Evolutionary conservation across 2,329 filamentous ascomycete species (phyloP), one percentile per base, ranked within the genome.

Genomic region (Stachybotrys chartarum): DNA sequence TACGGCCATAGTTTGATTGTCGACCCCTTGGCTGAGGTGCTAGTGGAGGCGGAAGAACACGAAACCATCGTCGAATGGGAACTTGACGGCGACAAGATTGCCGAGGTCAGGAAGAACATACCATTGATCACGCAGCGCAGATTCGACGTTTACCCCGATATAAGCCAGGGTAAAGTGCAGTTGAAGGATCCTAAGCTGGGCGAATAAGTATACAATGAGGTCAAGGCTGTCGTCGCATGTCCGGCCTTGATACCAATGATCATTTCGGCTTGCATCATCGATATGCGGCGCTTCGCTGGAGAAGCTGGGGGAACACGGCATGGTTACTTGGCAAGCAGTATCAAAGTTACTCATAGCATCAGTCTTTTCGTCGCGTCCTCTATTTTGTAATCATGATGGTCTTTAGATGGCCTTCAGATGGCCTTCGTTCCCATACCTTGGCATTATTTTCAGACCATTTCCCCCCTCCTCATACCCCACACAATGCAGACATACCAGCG

Each of bases 111-210:
- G 69, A 90, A 82, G 70, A 87, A 87, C 6, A 96, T 99, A 62
- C 94, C 94, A 3, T 78, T 97, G 54, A 84, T 86, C 64, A 81
- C 80, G 17, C 94, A 99, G 79, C 81, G 94, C 65, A 79, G 94
- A 61, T 99, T 96, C 69, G 94, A 99, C 71, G 88, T 99, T 18
- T 99, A 99, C 71, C 88, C 91, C 0, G 92, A 99, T 77, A 84
- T 99, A 35, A 91, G 85, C 65, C 72, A 82, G 64, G 86, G 82
- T 1, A 74, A 78, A 56, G 68, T 78, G 30, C 65, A 68, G 24
- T 67, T 68, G 16, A 65, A 69, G 48, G 68, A 59, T 11, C 54
- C 64, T 14, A 55, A 58, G 5, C 51, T 57, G 45, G 58, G n/a
- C 10, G 16, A 48, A 44, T 55, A 50, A 54, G 4, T 24, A 24